phyloP scores from a whole-genome alignment of 257 asterid species.

The Solanum bukasovii region DNA sequence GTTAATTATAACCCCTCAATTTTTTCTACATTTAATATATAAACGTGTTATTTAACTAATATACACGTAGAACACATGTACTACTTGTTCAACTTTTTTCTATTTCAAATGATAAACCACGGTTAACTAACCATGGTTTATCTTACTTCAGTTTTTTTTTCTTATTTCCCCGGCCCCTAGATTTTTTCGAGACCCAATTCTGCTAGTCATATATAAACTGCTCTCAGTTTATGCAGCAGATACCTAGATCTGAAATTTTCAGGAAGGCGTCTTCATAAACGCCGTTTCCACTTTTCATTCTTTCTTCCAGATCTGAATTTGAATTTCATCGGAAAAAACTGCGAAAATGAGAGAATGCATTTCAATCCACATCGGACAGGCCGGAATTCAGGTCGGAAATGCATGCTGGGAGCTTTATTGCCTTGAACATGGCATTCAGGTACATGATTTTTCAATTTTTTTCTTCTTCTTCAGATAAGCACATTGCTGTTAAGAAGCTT shows the following conservation, averaged over 20 bases:
- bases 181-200: background rate
- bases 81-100: background rate
- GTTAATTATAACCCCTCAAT: background rate
- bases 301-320: background rate
- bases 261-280: constrained; percentile 24
- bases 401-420: constrained; percentile 23
- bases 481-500: no score
- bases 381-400: constrained; percentile 25
- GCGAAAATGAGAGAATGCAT: constrained; percentile 21
- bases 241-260: background rate
- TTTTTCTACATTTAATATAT: no score
- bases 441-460: background rate
- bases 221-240: background rate
- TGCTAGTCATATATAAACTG: background rate
- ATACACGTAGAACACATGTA: no score
- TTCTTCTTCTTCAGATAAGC: background rate
- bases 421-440: constrained; percentile 26
- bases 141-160: background rate
- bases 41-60: background rate
- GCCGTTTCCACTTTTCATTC: background rate
- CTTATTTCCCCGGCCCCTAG: background rate
- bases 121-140: background rate
- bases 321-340: background rate
- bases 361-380: constrained; percentile 21
- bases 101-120: background rate